phyloP scores from a whole-genome alignment of 1,284 basidiomycete genomes.

The Moesziomyces parantarcticus region DNA sequence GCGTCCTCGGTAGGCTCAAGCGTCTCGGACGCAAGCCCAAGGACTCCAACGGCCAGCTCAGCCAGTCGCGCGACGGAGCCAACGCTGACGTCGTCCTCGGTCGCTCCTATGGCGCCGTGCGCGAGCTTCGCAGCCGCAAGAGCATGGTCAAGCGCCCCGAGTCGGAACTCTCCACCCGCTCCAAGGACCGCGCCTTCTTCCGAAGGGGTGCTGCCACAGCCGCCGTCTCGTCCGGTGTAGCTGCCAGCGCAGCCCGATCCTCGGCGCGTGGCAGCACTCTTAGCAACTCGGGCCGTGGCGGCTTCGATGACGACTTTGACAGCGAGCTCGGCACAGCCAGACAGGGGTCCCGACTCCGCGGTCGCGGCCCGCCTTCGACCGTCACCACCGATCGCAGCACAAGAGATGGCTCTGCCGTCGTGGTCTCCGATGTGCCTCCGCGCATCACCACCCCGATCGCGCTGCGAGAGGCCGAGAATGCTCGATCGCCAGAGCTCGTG shows the following conservation, averaged over 20 bases:
- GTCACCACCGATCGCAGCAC: constrained; percentile 32
- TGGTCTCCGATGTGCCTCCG: constrained; percentile 22
- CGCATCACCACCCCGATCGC: constrained; percentile 31
- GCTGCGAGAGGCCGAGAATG: constrained; percentile 45
- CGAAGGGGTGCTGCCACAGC: constrained; percentile 30
- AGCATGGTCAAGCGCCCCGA: constrained; percentile 24
- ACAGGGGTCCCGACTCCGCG: constrained; percentile 11
- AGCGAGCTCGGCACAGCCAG: constrained; percentile 35
- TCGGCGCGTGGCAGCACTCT: constrained; percentile 25
- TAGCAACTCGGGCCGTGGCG: constrained; percentile 29
- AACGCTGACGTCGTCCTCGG: constrained; percentile 45
- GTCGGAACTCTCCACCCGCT: constrained; percentile 8
- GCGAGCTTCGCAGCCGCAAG: constrained; percentile 46
- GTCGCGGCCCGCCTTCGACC: constrained; percentile 25
- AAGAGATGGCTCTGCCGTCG: not conserved
- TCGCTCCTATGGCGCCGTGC: constrained; percentile 43
- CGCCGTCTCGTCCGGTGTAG: constrained; percentile 28
- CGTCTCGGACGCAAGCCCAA: constrained; percentile 36
- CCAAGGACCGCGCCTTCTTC: constrained; percentile 13
- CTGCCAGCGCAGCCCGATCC: constrained; percentile 11
- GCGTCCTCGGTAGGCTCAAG: constrained; percentile 42
- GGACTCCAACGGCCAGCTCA: not conserved
- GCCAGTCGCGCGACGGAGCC: constrained; percentile 20
- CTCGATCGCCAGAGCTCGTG: constrained; percentile 47
- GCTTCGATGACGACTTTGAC: constrained; percentile 41